Evolutionary conservation across 2,329 filamentous ascomycete genomes (phyloP).

Genomic region (Claviceps monticola): DNA sequence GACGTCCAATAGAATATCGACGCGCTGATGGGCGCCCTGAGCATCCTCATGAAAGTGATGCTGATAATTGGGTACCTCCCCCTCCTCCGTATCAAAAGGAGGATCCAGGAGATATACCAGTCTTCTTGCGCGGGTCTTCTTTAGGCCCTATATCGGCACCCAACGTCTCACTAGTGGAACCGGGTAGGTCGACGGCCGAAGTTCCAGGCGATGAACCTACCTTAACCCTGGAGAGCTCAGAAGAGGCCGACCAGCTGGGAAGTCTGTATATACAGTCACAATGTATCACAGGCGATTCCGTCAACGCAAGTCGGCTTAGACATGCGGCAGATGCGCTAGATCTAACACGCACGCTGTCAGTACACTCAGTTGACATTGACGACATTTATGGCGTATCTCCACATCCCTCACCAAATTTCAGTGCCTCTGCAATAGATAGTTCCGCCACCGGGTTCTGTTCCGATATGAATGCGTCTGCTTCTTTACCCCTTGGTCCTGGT

Average conservation of each 20-base stretch:
- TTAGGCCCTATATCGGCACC: slow-evolving; percentile 22
- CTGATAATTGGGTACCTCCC: slow-evolving; percentile 78
- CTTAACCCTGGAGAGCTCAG: background rate
- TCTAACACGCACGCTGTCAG: slow-evolving; percentile 19
- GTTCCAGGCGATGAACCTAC: background rate
- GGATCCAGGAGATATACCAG: slow-evolving; percentile 41
- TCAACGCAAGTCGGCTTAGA: background rate
- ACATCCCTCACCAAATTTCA: slow-evolving; percentile 24
- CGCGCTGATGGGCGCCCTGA: slow-evolving; percentile 57
- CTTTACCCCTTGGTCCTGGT: background rate
- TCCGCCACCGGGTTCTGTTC: background rate
- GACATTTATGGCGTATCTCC: slow-evolving; percentile 36
- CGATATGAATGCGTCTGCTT: background rate
- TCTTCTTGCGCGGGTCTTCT: slow-evolving; percentile 37
- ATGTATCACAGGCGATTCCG: slow-evolving; percentile 13
- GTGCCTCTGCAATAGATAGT: background rate
- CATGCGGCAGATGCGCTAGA: slow-evolving; percentile 12
- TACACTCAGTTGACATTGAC: slow-evolving; percentile 10
- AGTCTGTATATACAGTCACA: slow-evolving; percentile 12
- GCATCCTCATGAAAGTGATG: slow-evolving; percentile 73
- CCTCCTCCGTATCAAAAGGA: slow-evolving; percentile 67
- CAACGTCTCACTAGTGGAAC: slow-evolving; percentile 13
- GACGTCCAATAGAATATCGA: slow-evolving; percentile 46
- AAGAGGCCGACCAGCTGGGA: slow-evolving; percentile 1
- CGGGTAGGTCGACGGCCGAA: background rate